Percentiles rank a stretch among this genome's conserved stretches.
Evolutionary conservation across 2,329 filamentous ascomycete species (phyloP).

Genomic region (Neurospora crassa): DNA sequence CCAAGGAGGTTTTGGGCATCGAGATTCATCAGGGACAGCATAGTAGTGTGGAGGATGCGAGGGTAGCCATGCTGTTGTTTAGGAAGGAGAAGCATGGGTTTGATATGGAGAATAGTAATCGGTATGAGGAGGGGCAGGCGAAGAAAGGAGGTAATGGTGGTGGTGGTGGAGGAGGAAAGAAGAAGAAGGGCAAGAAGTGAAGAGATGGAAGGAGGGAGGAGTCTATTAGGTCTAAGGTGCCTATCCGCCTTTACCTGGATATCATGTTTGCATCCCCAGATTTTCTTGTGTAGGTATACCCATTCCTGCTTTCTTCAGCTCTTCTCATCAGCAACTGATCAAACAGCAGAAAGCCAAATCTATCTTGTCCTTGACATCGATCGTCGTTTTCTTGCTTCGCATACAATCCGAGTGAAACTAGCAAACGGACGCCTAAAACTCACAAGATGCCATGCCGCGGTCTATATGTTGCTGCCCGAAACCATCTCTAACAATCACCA

Average conservation of each 20-base stretch:
- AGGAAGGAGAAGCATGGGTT: conserved; percentile 74
- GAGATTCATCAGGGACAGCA: conserved; percentile 56
- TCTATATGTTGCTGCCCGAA: not conserved
- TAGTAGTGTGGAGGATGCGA: conserved; percentile 68
- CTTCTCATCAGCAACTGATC: not conserved
- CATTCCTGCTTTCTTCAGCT: not conserved
- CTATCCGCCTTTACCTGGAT: not conserved
- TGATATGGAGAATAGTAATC: conserved; percentile 67
- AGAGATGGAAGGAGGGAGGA: not conserved
- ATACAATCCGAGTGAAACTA: not conserved
- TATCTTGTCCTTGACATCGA: not conserved
- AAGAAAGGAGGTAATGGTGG: conserved; percentile 29
- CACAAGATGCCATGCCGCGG: not conserved
- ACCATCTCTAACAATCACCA: no score
- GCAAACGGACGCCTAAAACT: not conserved
- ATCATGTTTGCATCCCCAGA: not conserved
- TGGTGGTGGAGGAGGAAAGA: conserved; percentile 30
- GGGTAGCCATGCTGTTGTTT: conserved; percentile 85
- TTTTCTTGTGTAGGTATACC: not conserved
- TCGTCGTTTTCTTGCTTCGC: no score
- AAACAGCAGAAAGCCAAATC: not conserved
- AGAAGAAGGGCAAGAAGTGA: conserved; percentile 27
- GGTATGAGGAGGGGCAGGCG: conserved; percentile 40
- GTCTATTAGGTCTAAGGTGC: not conserved
- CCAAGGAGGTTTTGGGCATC: conserved; percentile 45